Conservation (phyloP, 805 yeast genomes). For the Candida chauliodis region DNA sequence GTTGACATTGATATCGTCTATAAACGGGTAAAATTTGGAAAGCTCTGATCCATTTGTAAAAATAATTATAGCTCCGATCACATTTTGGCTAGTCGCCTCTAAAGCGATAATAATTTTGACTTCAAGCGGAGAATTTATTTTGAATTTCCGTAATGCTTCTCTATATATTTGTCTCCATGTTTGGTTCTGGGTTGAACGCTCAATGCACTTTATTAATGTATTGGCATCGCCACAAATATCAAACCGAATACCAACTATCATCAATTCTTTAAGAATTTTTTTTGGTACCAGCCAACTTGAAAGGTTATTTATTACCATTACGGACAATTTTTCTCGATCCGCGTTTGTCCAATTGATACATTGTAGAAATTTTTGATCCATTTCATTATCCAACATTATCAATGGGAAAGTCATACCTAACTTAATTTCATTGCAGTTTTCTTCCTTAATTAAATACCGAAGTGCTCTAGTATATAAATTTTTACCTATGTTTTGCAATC, state of each 20-base stretch:
- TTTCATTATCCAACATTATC: slow-evolving; percentile 26
- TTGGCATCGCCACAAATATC: slow-evolving; percentile 47
- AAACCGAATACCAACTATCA: slow-evolving; percentile 55
- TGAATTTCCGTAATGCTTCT: slow-evolving; percentile 32
- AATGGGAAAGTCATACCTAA: slow-evolving; percentile 50
- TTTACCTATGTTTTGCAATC: slow-evolving; percentile 54
- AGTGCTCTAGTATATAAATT: slow-evolving; percentile 52
- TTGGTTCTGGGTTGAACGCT: slow-evolving; percentile 15
- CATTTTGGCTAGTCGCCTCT: slow-evolving; percentile 49
- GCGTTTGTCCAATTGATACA: slow-evolving; percentile 39
- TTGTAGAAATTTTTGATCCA: slow-evolving; percentile 31
- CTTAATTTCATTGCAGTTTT: slow-evolving; percentile 34
- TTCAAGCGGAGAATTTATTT: slow-evolving; percentile 27
- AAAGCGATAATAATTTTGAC: slow-evolving; percentile 49
- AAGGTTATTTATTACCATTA: slow-evolving; percentile 42
- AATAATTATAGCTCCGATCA: slow-evolving; percentile 50
- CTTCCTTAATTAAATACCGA: slow-evolving; percentile 44
- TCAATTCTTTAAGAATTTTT: slow-evolving; percentile 50
- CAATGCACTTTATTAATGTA: slow-evolving; percentile 40
- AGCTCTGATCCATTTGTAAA: slow-evolving; percentile 45
- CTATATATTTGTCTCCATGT: slow-evolving; percentile 24
- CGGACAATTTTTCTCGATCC: slow-evolving; percentile 19
- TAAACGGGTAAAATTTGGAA: slow-evolving; percentile 49
- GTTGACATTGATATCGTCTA: slow-evolving; percentile 32
- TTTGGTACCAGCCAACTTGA: slow-evolving; percentile 51